Conservation (phyloP, 495 filamentous ascomycete species). For the Darksidea phi region DNA sequence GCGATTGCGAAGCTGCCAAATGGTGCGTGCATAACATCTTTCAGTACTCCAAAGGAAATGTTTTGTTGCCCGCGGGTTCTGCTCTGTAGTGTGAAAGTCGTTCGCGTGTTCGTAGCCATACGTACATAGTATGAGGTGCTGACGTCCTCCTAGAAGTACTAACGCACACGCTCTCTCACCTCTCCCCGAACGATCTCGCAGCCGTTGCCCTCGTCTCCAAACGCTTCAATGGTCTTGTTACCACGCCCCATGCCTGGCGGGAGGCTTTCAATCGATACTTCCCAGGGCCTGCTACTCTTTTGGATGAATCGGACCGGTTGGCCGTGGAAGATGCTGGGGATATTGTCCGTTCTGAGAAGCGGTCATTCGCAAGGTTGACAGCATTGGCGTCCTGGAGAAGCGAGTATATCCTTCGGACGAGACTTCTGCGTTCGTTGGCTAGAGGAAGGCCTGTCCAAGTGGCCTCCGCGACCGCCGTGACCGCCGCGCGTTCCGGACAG, state of each 20-base stretch:
- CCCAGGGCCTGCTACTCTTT: conserved; percentile 60
- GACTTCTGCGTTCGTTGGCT: conserved; percentile 72
- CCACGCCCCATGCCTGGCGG: conserved; percentile 86
- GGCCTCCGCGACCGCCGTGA: conserved; percentile 54
- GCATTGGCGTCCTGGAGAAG: conserved; percentile 83
- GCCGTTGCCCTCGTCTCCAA: conserved; percentile 78
- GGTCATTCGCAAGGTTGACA: conserved; percentile 76
- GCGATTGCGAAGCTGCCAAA: conserved; percentile 71
- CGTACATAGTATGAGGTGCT: not conserved
- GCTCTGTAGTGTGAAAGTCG: no score
- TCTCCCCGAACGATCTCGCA: conserved; percentile 74
- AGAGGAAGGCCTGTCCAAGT: conserved; percentile 70
- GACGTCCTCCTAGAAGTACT: conserved; percentile 65
- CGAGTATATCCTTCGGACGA: conserved; percentile 87
- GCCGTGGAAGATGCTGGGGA: conserved; percentile 47
- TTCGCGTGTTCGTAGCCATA: no score
- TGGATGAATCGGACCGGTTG: conserved; percentile 32
- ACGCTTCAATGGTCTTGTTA: conserved; percentile 78
- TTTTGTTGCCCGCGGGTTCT: no score
- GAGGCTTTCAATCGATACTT: conserved; percentile 88
- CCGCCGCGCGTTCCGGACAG: conserved; percentile 49
- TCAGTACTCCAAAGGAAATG: not conserved
- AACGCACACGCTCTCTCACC: conserved; percentile 86
- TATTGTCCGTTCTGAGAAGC: conserved; percentile 60
- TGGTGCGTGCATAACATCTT: conserved; percentile 55